Conservation (phyloP, 768 basidiomycete species). For the Tephrocybe sp. region DNA sequence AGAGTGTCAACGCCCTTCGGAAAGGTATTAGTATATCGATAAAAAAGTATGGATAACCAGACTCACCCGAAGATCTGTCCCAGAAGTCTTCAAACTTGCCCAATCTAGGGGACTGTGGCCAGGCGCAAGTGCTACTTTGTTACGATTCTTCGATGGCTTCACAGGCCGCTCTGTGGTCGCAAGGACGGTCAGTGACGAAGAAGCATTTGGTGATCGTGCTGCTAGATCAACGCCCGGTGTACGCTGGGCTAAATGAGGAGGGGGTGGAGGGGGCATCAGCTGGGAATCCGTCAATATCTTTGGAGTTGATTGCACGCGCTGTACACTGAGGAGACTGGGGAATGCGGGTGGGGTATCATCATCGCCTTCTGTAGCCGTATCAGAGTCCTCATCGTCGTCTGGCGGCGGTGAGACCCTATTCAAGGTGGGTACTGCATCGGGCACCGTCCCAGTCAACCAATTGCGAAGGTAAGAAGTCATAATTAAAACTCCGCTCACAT, state of each 20-base stretch:
- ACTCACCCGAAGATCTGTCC: slow-evolving; percentile 73
- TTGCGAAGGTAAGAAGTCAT: slow-evolving; percentile 64
- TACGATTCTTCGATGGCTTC: slow-evolving; percentile 60
- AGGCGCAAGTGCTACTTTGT: slow-evolving; percentile 81
- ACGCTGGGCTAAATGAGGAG: slow-evolving; percentile 42
- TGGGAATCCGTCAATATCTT: slow-evolving; percentile 44
- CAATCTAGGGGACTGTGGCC: slow-evolving; percentile 94
- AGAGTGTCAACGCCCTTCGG: slow-evolving; percentile 68
- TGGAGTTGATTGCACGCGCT: slow-evolving; percentile 46
- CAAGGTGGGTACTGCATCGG: slow-evolving; percentile 32
- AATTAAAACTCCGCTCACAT: slow-evolving; percentile 4
- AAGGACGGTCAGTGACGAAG: slow-evolving; percentile 55
- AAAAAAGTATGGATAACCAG: background rate
- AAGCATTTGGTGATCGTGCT: slow-evolving; percentile 20
- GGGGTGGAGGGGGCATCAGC: slow-evolving; percentile 57
- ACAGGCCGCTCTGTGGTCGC: slow-evolving; percentile 60
- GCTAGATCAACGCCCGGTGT: slow-evolving; percentile 33
- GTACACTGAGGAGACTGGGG: slow-evolving; percentile 70
- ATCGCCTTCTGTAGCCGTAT: slow-evolving; percentile 32
- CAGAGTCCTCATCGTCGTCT: slow-evolving; percentile 40
- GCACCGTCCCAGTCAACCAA: slow-evolving; percentile 48
- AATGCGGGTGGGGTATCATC: slow-evolving; percentile 73
- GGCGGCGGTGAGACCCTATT: slow-evolving; percentile 39
- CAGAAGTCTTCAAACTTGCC: slow-evolving; percentile 84
- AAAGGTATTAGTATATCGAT: slow-evolving; percentile 2